Percentiles rank a stretch among this genome's conserved stretches.
Conservation (phyloP, 164 flowering plant species). For the Echeveria elegans region DNA sequence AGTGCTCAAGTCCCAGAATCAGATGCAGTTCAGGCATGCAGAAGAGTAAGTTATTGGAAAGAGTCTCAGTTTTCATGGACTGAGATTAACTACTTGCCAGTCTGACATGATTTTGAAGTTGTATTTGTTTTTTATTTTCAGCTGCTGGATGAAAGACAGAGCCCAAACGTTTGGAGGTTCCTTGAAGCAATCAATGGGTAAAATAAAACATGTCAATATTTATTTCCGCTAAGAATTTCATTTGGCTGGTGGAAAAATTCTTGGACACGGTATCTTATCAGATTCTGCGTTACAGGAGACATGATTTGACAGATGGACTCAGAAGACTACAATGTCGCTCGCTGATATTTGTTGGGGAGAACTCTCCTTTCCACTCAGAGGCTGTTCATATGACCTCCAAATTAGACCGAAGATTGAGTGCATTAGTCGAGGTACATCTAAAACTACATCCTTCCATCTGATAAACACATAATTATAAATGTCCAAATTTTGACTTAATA, state of each 20-base stretch:
- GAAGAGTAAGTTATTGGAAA: slow-evolving; percentile 49
- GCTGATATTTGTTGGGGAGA: slow-evolving; percentile 78
- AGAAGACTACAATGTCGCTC: slow-evolving; percentile 64
- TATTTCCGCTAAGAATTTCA: background rate
- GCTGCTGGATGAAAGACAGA: slow-evolving; percentile 75
- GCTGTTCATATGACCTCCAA: slow-evolving; percentile 65
- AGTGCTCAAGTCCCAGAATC: slow-evolving; percentile 56
- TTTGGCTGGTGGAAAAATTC: too few species aligned
- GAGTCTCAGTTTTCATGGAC: background rate
- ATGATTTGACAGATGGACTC: slow-evolving; percentile 59
- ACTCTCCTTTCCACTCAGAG: slow-evolving; percentile 71
- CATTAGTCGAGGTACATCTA: slow-evolving; percentile 72
- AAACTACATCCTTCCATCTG: background rate
- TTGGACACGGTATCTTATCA: too few species aligned
- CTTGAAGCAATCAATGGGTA: slow-evolving; percentile 85
- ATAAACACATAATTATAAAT: background rate
- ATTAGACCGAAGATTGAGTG: slow-evolving; percentile 66
- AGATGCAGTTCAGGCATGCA: slow-evolving; percentile 71
- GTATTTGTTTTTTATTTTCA: slow-evolving; percentile 21
- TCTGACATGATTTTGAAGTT: background rate
- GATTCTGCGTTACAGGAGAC: slow-evolving; percentile 54
- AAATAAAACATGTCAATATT: background rate
- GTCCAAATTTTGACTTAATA: background rate
- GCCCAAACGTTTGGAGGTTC: slow-evolving; percentile 59
- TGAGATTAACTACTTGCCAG: background rate